phyloP scores from a whole-genome alignment of 257 asterid genomes.

The Jaltomata sinuosa region DNA sequence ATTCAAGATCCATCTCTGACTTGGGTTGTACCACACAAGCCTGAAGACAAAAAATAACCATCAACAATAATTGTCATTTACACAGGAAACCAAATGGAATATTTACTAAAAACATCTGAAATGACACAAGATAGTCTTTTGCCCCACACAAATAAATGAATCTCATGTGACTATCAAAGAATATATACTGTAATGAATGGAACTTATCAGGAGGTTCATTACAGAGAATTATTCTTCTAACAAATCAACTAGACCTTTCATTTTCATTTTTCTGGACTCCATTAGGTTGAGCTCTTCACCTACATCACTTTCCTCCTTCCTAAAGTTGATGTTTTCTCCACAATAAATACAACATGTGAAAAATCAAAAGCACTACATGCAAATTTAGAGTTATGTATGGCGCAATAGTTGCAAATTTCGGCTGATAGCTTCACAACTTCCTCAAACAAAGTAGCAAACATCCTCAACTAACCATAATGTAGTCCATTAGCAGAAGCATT shows the following conservation, averaged over 20 bases:
- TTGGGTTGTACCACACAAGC: conserved; percentile 95
- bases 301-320: not conserved
- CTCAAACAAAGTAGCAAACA: not conserved
- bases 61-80: not conserved
- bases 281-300: not conserved
- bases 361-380: not conserved
- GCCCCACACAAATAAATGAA: not conserved
- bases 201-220: not conserved
- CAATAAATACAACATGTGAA: not conserved
- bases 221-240: not conserved
- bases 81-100: not conserved
- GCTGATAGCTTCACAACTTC: not conserved
- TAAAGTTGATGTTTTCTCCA: not conserved
- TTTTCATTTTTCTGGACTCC: not conserved
- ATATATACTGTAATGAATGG: not conserved
- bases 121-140: not conserved
- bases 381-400: not conserved
- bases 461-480: not conserved
- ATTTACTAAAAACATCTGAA: not conserved
- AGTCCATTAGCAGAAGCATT: not conserved
- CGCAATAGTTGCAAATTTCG: not conserved
- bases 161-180: not conserved
- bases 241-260: not conserved
- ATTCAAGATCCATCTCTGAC: conserved; percentile 80
- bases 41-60: conserved; percentile 21